Base-by-base conservation (phyloP, 345 rosid species). In the Odontarrhena argentea region DNA sequence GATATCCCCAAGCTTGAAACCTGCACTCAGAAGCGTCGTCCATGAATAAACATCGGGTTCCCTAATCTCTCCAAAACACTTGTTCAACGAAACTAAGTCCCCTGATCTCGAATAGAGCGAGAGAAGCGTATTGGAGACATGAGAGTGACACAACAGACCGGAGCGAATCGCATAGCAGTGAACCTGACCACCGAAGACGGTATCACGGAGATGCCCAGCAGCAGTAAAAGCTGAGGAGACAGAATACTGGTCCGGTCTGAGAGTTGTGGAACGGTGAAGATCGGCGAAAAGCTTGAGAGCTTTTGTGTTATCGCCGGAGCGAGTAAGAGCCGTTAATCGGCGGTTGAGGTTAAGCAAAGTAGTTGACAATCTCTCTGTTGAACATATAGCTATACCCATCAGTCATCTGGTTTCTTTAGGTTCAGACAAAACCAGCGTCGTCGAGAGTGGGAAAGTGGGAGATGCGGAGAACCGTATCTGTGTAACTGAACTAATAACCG, bases 21-120 rank as follows among this genome's bases (percentile, higher is more conserved):
- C 69, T 0, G 82, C 80, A 2, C 87, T 78, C 10, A 87, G 36
- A 61, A 90, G 41, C 46, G 92, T 87, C 32, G 95, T 86, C 81
- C 87, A 80, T 8, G 95, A 84, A 75, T 80, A 84, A 68, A 69
- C 88, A 71, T 87, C 90, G 6, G 90, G 95, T 54, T 71, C 60
- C 10, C 54, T 50, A 6, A 84, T 87, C 63, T 90, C 90, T 18
- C 22, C 44, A 57, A 90, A 90, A 18, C 25, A 74, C 73, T 77
- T 76, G 62, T 81, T 75, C 49, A 81, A 66, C 0, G 83, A 87
- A 57, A 3, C 51, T 18, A 78, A 63, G 49, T 80, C 73, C 14
- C 61, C 69, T 10, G 74, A 55, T 59, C 71, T 86, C 35, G 81
- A 83, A 43, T 84, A 83, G 15, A 87, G 80, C 4, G 78, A 79